Conservation (phyloP, 148 eudicot species). For the Camellia granthamiana region DNA sequence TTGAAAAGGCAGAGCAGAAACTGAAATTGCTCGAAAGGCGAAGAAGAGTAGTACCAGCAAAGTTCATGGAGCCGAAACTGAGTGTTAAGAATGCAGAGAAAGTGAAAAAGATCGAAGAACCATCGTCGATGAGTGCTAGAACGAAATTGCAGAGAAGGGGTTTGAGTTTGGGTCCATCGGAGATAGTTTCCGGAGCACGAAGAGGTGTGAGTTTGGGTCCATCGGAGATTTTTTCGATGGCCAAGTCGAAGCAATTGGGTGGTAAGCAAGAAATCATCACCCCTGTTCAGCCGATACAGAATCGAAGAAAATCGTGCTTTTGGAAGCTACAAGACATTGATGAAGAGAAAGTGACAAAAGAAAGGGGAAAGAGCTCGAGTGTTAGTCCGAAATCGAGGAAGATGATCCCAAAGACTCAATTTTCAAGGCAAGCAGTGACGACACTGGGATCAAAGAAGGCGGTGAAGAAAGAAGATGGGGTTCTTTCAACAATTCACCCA, state of each 20-base stretch:
- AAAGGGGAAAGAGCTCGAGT: conserved; percentile 55
- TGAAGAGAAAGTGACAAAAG: conserved; percentile 58
- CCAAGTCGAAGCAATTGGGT: conserved; percentile 34
- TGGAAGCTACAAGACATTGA: conserved; percentile 82
- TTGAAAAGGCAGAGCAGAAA: conserved; percentile 56
- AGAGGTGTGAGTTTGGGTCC: conserved; percentile 74
- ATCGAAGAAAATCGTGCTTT: conserved; percentile 75
- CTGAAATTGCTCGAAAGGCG: conserved; percentile 43
- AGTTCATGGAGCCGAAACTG: conserved; percentile 64
- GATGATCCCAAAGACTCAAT: conserved; percentile 24
- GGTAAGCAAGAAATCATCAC: conserved; percentile 45
- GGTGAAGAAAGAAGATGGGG: conserved; percentile 64
- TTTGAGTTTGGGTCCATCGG: conserved; percentile 70
- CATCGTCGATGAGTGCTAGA: conserved; percentile 27
- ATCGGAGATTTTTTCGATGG: conserved; percentile 44
- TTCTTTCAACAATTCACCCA: conserved; percentile 65
- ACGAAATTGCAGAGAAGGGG: conserved; percentile 57
- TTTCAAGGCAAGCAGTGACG: conserved; percentile 53
- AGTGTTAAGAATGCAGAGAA: conserved; percentile 25
- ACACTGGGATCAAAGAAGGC: conserved; percentile 58
- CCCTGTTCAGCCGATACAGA: conserved; percentile 46
- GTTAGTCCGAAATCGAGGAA: conserved; percentile 70
- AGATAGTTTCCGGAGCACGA: conserved; percentile 47
- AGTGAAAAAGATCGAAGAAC: conserved; percentile 42
- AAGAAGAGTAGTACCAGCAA: conserved; percentile 52